These are phyloP conservation scores for Fonsecaea pugnacius DNA, from an alignment of 2,329 filamentous ascomycete genomes.

Conservation along the genomic window DNA sequence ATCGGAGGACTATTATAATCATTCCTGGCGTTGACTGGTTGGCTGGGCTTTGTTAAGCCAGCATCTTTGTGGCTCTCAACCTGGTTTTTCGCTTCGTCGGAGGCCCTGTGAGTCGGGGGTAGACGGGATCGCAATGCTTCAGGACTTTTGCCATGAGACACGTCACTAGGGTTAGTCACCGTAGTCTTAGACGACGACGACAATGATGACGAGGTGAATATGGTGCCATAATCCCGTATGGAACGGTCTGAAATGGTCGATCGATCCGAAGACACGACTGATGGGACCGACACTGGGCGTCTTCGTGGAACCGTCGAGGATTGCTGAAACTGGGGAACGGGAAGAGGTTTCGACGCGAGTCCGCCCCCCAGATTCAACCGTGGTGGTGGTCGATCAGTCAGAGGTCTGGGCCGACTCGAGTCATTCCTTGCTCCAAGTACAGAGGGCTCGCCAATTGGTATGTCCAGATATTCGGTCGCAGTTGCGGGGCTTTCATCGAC, in stretches of 20 bases:
- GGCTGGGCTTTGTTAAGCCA: not conserved
- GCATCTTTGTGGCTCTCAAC: not conserved
- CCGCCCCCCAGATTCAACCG: conserved; percentile 36
- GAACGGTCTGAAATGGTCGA: conserved; percentile 33
- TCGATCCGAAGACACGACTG: conserved; percentile 25
- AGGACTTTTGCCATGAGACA: not conserved
- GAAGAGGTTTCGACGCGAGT: conserved; percentile 31
- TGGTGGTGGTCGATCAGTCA: conserved; percentile 22
- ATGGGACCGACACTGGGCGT: conserved; percentile 25
- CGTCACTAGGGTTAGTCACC: conserved; percentile 3
- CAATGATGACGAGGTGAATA: conserved; percentile 12
- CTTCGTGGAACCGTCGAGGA: conserved; percentile 9
- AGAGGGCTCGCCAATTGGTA: conserved; percentile 61
- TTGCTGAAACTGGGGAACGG: conserved; percentile 19
- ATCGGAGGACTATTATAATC: not conserved
- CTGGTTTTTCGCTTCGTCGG: not conserved
- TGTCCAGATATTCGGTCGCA: conserved; percentile 59
- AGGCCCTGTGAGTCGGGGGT: not conserved
- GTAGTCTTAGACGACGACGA: conserved; percentile 11
- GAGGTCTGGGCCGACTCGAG: conserved; percentile 17
- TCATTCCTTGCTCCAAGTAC: conserved; percentile 25
- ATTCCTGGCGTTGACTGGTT: not conserved
- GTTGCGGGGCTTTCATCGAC: conserved; percentile 37
- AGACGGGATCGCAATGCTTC: not conserved
- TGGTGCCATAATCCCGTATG: conserved; percentile 14